These are phyloP conservation scores for Mycena kentingensis DNA, from an alignment of 768 basidiomycete species.

Conservation along the genomic window DNA sequence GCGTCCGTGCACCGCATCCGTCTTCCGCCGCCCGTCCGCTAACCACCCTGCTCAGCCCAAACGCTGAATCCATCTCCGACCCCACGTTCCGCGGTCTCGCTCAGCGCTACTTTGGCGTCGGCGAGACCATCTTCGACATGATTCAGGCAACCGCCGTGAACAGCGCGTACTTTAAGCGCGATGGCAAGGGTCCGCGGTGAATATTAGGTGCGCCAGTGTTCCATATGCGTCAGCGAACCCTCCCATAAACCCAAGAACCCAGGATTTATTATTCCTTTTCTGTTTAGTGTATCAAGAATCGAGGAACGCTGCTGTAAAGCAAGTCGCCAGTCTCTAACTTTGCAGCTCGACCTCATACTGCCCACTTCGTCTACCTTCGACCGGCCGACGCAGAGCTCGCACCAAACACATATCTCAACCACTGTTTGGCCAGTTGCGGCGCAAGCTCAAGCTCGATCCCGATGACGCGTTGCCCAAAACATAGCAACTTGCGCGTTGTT, in stretches of 20 bases:
- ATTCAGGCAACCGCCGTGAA: slow-evolving; percentile 84
- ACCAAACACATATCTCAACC: slow-evolving; percentile 18
- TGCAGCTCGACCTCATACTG: slow-evolving; percentile 12
- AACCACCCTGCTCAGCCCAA: slow-evolving; percentile 47
- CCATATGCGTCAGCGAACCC: no score
- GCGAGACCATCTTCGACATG: slow-evolving; percentile 88
- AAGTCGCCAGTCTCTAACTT: no score
- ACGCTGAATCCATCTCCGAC: slow-evolving; percentile 73
- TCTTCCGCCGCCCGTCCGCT: slow-evolving; percentile 4
- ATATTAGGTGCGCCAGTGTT: no score
- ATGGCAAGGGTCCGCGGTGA: slow-evolving; percentile 40
- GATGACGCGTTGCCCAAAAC: slow-evolving; percentile 19
- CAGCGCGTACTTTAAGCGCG: slow-evolving; percentile 77
- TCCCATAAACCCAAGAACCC: no score
- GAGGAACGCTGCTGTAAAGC: no score
- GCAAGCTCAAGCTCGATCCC: slow-evolving; percentile 20
- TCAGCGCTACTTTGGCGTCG: slow-evolving; percentile 81
- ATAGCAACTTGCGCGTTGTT: slow-evolving; percentile 18
- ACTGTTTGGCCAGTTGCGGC: slow-evolving; percentile 11
- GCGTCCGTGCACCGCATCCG: slow-evolving; percentile 79
- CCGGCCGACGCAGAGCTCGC: slow-evolving; percentile 2
- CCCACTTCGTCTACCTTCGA: slow-evolving; percentile 15
- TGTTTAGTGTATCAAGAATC: no score
- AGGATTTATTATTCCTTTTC: no score
- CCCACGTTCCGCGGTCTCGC: slow-evolving; percentile 73